Conservation (phyloP, 352 stramenopile species). For the Elongisporangium anandrum region DNA sequence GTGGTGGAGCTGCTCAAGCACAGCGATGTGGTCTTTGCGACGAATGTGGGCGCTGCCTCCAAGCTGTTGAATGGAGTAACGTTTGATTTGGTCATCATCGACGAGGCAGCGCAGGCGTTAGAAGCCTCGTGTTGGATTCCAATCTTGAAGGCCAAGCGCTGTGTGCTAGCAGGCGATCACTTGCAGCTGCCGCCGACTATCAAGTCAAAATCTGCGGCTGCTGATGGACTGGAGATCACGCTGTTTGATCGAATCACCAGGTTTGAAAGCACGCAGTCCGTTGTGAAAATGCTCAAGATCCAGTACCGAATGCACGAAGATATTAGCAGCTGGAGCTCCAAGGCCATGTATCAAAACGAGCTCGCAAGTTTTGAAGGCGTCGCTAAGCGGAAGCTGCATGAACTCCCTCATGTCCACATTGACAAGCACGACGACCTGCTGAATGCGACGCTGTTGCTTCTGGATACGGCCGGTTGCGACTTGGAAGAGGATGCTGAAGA, state of each 20-base stretch:
- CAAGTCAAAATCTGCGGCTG: conserved; percentile 81
- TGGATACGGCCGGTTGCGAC: conserved; percentile 94
- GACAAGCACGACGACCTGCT: conserved; percentile 52
- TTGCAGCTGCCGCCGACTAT: conserved; percentile 97
- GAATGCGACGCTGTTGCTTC: conserved; percentile 80
- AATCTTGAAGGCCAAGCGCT: conserved; percentile 88
- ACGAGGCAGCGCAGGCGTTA: conserved; percentile 96
- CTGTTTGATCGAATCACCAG: conserved; percentile 96
- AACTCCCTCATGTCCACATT: conserved; percentile 69
- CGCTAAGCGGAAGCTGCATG: conserved; percentile 64
- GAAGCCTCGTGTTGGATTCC: conserved; percentile 97
- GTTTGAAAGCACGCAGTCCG: conserved; percentile 32
- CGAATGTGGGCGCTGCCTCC: conserved; percentile 93
- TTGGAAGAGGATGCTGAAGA: conserved; percentile 81
- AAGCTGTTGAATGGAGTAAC: conserved; percentile 85
- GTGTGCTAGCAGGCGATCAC: conserved; percentile 93
- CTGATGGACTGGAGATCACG: conserved; percentile 85
- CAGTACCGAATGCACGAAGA: conserved; percentile 97
- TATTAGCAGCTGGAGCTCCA: conserved; percentile 95
- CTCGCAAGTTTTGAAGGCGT: conserved; percentile 78
- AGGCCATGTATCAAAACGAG: conserved; percentile 92
- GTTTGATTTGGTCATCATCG: conserved; percentile 97
- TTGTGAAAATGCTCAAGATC: conserved; percentile 92
- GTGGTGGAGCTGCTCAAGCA: conserved; percentile 89
- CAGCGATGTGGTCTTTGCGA: conserved; percentile 95